Evolutionary conservation across 768 basidiomycete species (phyloP).

Genomic region (Suillus clintonianus): DNA sequence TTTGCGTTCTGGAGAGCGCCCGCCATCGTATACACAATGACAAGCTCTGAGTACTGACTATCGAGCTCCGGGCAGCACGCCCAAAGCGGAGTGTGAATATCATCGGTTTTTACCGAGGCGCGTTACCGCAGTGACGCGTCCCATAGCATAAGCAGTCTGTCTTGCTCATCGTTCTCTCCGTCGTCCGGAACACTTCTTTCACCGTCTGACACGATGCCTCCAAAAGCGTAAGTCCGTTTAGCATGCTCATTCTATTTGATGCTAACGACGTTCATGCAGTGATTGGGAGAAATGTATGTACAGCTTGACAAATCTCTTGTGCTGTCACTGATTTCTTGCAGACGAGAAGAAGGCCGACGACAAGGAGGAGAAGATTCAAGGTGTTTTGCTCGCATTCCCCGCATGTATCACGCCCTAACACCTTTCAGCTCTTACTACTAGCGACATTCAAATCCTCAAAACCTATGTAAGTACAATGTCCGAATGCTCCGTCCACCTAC

Average conservation of each 20-base stretch:
- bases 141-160: slow-evolving; percentile 18
- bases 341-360: slow-evolving; percentile 85
- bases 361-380: slow-evolving; percentile 92
- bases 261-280: slow-evolving; percentile 43
- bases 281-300: slow-evolving; percentile 97
- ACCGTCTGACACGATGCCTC: slow-evolving; percentile 64
- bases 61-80: slow-evolving; percentile 6
- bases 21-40: slow-evolving; percentile 59
- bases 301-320: neutral
- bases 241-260: neutral
- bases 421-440: slow-evolving; percentile 84
- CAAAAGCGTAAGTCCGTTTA: slow-evolving; percentile 81
- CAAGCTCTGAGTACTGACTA: neutral
- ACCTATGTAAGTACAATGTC: slow-evolving; percentile 72
- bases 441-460: slow-evolving; percentile 98
- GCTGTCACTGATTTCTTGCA: slow-evolving; percentile 30
- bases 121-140: slow-evolving; percentile 40
- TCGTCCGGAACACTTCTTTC: slow-evolving; percentile 17
- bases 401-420: slow-evolving; percentile 9
- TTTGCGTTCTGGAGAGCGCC: slow-evolving; percentile 92
- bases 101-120: slow-evolving; percentile 26
- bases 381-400: slow-evolving; percentile 41
- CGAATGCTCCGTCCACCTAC: neutral
- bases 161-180: slow-evolving; percentile 23
- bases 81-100: slow-evolving; percentile 32